Base-by-base conservation (phyloP, 78 protist genomes). In the Andalucia godoyi region DNA sequence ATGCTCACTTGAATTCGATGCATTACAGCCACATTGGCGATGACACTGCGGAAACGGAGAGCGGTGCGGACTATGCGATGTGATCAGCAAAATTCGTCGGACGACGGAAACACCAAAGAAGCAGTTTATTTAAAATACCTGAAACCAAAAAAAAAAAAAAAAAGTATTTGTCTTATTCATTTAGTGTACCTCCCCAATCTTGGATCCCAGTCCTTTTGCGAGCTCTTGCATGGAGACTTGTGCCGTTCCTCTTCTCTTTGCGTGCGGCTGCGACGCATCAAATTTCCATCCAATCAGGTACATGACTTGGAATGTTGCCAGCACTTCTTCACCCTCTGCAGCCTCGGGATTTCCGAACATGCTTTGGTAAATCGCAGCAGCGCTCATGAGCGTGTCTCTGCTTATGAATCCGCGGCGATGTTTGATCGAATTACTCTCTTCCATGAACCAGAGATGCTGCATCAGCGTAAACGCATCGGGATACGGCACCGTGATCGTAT, bases 191-290 rank as follows among this genome's bases (percentile, higher is more conserved):
- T n/a, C n/a, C n/a, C n/a, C n/a, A n/a, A n/a, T n/a, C n/a, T n/a
- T n/a, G n/a, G n/a, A n/a, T n/a, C n/a, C n/a, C n/a, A n/a, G n/a
- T n/a, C n/a, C n/a, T n/a, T n/a, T n/a, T n/a, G n/a, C n/a, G n/a
- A n/a, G n/a, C n/a, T n/a, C n/a, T n/a, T n/a, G n/a, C n/a, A n/a
- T n/a, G n/a, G n/a, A n/a, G 59, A 32, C 13, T 10, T 32, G 30
- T 6, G 64, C 64, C 4, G 64, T 41, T 18, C 64, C 64, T 23
- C 64, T 42, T 29, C 21, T 13, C 46, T 58, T 58, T 18, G 64
- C 36, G n/a, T 32, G 27, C 25, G 41, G 64, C 33, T 58, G 64
- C 5, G 33, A 15, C 10, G 45, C 2, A 36, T 58, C 38, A 25
- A 47, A 47, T 2, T n/a, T 5, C 64, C 64, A 58, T 6, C 64